A percentile compares a stretch with the other conserved stretches of the same genome.
phyloP scores from a whole-genome alignment of 1,284 basidiomycete species.

The Ganoderma lucidum region DNA sequence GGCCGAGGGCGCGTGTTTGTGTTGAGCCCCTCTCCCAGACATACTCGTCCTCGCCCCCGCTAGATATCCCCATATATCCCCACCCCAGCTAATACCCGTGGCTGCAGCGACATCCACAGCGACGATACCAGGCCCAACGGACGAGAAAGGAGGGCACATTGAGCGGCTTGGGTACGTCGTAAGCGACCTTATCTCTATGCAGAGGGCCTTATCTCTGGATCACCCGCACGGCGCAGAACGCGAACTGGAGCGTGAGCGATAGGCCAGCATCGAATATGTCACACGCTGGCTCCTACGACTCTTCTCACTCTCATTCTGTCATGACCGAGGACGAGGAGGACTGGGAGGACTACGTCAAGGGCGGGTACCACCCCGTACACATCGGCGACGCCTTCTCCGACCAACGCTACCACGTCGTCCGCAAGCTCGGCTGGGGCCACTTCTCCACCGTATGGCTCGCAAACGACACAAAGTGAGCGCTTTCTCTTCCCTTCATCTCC shows the following conservation, averaged over 20 bases:
- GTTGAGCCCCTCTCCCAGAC: constrained; percentile 11
- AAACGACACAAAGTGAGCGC: constrained; percentile 80
- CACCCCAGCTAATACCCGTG: not conserved
- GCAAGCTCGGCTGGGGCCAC: constrained; percentile 99
- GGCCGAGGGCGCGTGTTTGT: constrained; percentile 22
- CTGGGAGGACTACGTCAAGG: constrained; percentile 89
- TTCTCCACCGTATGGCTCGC: constrained; percentile 97
- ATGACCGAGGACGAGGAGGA: constrained; percentile 86
- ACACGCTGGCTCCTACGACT: constrained; percentile 56
- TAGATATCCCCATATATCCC: constrained; percentile 8
- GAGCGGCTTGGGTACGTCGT: constrained; percentile 6
- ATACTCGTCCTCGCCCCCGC: constrained; percentile 9
- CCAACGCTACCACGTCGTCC: constrained; percentile 88
- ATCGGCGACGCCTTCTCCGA: constrained; percentile 94
- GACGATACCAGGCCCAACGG: not conserved
- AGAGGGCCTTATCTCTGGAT: constrained; percentile 29
- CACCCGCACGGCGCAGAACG: constrained; percentile 15
- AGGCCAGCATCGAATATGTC: constrained; percentile 43
- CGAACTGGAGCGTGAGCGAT: constrained; percentile 16
- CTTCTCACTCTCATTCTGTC: constrained; percentile 64
- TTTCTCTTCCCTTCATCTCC: constrained; percentile 20
- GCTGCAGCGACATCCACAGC: not conserved
- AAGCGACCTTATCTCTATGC: constrained; percentile 30
- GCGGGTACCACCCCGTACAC: constrained; percentile 95
- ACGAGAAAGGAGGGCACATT: not conserved